Evolutionary conservation across 345 rosid species (phyloP), one percentile per base, ranked within the genome.

Genomic region (Alliaria petiolata): DNA sequence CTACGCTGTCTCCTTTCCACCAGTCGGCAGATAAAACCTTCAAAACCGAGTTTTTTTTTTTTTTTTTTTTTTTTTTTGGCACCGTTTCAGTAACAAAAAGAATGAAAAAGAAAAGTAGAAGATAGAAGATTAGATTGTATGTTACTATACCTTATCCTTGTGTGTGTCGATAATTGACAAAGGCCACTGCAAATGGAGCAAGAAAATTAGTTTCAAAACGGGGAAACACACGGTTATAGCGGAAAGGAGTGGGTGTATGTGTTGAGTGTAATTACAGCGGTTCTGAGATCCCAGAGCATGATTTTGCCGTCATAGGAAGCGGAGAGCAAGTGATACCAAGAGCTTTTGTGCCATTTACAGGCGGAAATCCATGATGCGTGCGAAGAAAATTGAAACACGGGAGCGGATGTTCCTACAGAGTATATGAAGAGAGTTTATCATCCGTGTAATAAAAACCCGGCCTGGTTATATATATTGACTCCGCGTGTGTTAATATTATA

Each of bases 261-360:
- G n/a, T n/a, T 34, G 28, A 53, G 42, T 9, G 76, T 40, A 45
- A 51, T 88, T 68, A 95, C 99, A 81, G 97, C 98, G 42, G 99
- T 95, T 82, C 99, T 90, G n/a, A 92, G 83, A 86, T 92, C 99
- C 99, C 99, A 95, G 62, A 92, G 75, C 98, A 92, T 95, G 65
- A 95, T 84, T 86, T 92, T 92, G 77, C 99, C 99, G 66, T 95
- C 99, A 75, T 89, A 90, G n/a, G 96, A 92, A 49, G 98, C 89
- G 11, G 99, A 84, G 42, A 95, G 87, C 55, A 92, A 83, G 79
- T 95, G 99, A 76, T 84, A 83, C 85, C 83, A 83, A 4, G 99
- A 90, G 70, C 79, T 74, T n/a, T 69, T 44, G 70, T 92, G 98
- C 98, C 99, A 95, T 80, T 90, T 92, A 90, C 96, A 90, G 22